Evolutionary conservation across 768 basidiomycete species (phyloP), one percentile per base, ranked within the genome.

Genomic region (Arthromyces matolae): DNA sequence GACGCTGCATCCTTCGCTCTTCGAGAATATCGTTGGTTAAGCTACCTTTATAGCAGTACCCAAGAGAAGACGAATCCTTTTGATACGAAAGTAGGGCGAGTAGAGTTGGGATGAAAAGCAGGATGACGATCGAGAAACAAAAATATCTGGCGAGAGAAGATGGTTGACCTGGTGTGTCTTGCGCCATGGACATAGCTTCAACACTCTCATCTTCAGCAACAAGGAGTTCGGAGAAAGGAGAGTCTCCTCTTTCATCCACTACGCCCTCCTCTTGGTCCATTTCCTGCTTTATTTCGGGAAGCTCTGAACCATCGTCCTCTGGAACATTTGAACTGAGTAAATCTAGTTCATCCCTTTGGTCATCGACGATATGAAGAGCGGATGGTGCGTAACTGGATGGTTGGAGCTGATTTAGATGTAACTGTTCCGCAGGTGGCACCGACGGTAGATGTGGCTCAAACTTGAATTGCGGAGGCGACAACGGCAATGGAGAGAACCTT

Each of bases 1-100:
- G 59, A 45, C 77, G 65, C 34, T 67, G 67, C 5, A 66, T 67
- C 35, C 75, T 71, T 16, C 82, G 55, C 12, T 63, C 67, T 48
- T 79, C 78, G 41, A 90, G 65, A 3, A 70, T 68, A 19, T 56
- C 63, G 62, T 86, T 93, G 23, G 81, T 84, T 54, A 72, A 68
- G 47, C 64, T 78, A 16, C 79, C 84, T 28, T 77, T 65, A 52
- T 88, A 81, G 60, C 90, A 93, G 64, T 80, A 93, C 4, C 91
- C 90, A 55, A 93, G 81, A 9, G 72, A 63, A 2, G 82, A 70
- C 5, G 89, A 89, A 55, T 86, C 80, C 10, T 55, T 50, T 67
- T 89, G 90, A 71, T 81, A 87, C 14, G 71, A 71, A 56, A 72
- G 54, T 16, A 72, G 51, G 19, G 65, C 53, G 51, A 63, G 66